These are phyloP conservation scores for Stellera chamaejasme DNA, from an alignment of 345 rosid species.

Conservation along the genomic window DNA sequence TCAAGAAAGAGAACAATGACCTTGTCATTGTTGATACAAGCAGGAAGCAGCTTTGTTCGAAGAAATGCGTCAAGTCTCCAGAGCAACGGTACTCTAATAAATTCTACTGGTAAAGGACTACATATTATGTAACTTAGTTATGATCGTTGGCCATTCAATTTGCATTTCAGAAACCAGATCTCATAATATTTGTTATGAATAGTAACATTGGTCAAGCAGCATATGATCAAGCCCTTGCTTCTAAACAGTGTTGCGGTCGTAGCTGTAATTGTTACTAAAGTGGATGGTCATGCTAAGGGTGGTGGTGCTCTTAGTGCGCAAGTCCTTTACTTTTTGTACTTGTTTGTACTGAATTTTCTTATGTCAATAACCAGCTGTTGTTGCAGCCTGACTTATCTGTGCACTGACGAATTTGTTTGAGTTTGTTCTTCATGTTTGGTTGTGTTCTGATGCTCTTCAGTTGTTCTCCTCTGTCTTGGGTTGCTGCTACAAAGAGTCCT, in stretches of 20 bases:
- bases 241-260: conserved; percentile 87
- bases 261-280: conserved; percentile 88
- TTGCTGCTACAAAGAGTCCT: too few relatives aligned
- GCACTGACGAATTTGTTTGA: too few relatives aligned
- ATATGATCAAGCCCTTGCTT: conserved; percentile 90
- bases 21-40: conserved; percentile 92
- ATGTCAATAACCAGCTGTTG: not conserved
- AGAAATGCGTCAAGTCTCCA: conserved; percentile 98
- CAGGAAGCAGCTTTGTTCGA: conserved; percentile 97
- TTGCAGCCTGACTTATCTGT: not conserved
- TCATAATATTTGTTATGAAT: conserved; percentile 88
- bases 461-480: conserved; percentile 25
- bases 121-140: not conserved
- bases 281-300: conserved; percentile 99
- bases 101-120: not conserved
- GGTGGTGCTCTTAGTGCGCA: conserved; percentile 98
- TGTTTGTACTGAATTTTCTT: too few relatives aligned
- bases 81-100: conserved; percentile 57
- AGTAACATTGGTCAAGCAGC: conserved; percentile 98
- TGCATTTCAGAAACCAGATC: conserved; percentile 78
- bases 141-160: not conserved
- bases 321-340: too few relatives aligned
- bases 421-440: too few relatives aligned
- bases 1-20: conserved; percentile 85
- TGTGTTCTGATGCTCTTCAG: conserved; percentile 1